Base-by-base conservation (phyloP, 495 filamentous ascomycete genomes). In the Sabuloglossum arenarium region DNA sequence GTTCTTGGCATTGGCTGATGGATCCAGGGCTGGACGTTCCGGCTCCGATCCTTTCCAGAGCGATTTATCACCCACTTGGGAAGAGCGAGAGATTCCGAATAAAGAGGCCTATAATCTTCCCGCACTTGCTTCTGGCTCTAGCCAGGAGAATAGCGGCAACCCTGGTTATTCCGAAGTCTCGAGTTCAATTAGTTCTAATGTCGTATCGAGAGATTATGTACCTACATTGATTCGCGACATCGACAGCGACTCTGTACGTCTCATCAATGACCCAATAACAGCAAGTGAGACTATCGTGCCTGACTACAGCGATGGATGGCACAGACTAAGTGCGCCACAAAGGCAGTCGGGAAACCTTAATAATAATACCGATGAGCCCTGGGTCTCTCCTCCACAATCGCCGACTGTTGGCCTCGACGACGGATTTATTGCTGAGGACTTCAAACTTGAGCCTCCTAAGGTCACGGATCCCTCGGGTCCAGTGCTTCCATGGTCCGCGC, bases 1-100 rank as follows among this genome's bases (percentile, higher is more conserved):
- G 71, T 87, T 93, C 64, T 88, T 82, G n/a, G 75, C 81, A 8
- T 88, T 85, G 1, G 79, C 79, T 12, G 77, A 80, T 77, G 3
- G 66, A 77, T 0, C 64, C 77, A 6, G 70, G 70, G 21, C 19
- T 23, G 46, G 25, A 8, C 8, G 34, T 8, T 39, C 34, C 8
- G 34, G 34, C 34, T 39, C 34, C 8, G 34, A 39, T 39, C 34
- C 34, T 8, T 39, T 39, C 34, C 34, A 16, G 34, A 39, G 34
- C 34, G 8, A 39, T 39, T 39, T 39, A 39, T 39, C 34, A 16
- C 34, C 34, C 16, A 39, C 34, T 16, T 16, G 34, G 8, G 34
- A 39, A 24, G 45, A 47, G 12, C 45, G 45, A 47, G 45, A 47
- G 45, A 24, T 3, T n/a, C 45, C 2, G 19, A 24, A 9, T 24